Percentiles rank a stretch among this genome's conserved stretches.
Conservation (phyloP, 73 alveolate species). For the Paramecium sexaurelia region DNA sequence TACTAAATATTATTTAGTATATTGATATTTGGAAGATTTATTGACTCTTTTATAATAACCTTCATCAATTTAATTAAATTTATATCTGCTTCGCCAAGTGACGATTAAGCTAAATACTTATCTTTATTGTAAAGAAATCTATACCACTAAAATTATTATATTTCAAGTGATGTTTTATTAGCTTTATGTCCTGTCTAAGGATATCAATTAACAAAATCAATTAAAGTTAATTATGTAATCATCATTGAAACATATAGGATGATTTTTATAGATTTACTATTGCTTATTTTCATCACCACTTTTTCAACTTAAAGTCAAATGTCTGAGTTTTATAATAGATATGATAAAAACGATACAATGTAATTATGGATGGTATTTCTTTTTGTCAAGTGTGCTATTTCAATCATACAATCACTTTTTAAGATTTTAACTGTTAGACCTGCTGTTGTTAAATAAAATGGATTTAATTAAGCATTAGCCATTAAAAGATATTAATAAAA, state of each 20-base stretch:
- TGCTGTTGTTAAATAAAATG: conserved; percentile 19
- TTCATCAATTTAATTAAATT: background rate
- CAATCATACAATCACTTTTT: background rate
- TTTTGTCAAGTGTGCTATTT: background rate
- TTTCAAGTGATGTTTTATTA: conserved; percentile 10
- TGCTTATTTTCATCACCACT: background rate
- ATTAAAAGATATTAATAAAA: background rate
- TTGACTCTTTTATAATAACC: background rate
- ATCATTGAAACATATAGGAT: background rate
- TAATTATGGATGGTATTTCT: background rate
- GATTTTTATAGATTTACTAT: background rate
- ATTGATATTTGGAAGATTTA: background rate
- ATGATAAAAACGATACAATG: background rate
- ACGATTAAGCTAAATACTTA: conserved; percentile 39
- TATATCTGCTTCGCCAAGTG: background rate
- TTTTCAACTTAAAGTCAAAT: background rate
- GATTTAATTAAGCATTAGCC: conserved; percentile 46
- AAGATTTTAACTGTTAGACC: conserved; percentile 35
- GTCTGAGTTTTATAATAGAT: background rate
- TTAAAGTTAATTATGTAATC: background rate
- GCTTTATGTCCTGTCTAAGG: conserved; percentile 41
- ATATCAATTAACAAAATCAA: background rate
- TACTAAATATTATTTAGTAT: background rate
- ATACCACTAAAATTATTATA: background rate
- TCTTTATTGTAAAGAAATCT: background rate